A percentile compares a stretch with the other conserved stretches of the same genome.
phyloP scores from a whole-genome alignment of 768 basidiomycete species.

The Suillus placidus region DNA sequence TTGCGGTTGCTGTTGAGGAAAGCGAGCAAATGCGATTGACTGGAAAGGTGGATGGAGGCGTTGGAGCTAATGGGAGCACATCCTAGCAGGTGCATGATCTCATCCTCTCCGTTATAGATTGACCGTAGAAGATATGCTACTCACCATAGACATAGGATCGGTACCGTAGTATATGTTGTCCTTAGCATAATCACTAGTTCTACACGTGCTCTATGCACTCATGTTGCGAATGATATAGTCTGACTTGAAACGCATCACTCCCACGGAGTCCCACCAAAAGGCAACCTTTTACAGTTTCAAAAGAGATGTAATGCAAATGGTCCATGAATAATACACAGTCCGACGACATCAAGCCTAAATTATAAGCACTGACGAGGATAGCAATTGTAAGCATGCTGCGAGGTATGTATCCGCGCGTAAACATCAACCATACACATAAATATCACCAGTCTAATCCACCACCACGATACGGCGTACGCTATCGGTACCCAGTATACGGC shows the following conservation, averaged over 20 bases:
- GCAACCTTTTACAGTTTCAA: constrained; percentile 11
- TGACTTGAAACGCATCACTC: not conserved
- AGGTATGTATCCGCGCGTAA: not conserved
- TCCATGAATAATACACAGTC: constrained; percentile 1
- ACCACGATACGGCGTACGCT: constrained; percentile 9
- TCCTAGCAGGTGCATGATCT: not conserved
- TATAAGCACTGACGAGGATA: not conserved
- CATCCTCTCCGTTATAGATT: not conserved
- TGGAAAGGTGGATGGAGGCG: not conserved
- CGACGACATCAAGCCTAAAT: not conserved
- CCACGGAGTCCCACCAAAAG: too few relatives aligned
- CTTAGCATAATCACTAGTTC: not conserved
- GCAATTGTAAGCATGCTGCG: not conserved
- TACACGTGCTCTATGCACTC: not conserved
- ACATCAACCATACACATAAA: not conserved
- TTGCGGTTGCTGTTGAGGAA: not conserved
- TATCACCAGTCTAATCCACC: not conserved
- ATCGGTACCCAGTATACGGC: constrained; percentile 54
- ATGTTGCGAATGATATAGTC: not conserved
- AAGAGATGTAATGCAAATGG: constrained; percentile 36
- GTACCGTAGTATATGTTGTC: not conserved
- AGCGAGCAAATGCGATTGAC: not conserved
- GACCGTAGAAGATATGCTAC: not conserved
- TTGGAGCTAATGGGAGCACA: not conserved
- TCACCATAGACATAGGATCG: not conserved